phyloP scores from a whole-genome alignment of 2,329 filamentous ascomycete genomes.

The Geosmithia morbida region DNA sequence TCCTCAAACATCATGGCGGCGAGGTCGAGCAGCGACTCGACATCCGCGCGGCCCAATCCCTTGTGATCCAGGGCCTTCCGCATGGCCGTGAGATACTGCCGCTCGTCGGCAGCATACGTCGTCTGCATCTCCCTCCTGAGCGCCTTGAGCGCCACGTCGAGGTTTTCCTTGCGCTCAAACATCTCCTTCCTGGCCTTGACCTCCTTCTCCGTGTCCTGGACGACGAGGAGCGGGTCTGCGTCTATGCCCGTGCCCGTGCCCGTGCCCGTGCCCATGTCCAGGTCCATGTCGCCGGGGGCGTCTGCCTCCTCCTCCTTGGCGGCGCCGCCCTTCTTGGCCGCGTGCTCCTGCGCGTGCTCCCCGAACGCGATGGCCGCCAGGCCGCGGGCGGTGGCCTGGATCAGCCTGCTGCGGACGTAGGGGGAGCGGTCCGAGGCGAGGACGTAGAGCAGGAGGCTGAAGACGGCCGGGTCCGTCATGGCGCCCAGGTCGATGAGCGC shows the following conservation, averaged over 20 bases:
- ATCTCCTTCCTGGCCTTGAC: conserved; percentile 47
- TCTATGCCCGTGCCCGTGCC: conserved; percentile 14
- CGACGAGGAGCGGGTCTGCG: conserved; percentile 21
- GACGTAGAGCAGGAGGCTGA: conserved; percentile 40
- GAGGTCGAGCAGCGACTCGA: conserved; percentile 26
- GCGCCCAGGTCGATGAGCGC: conserved; percentile 48
- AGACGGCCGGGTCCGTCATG: conserved; percentile 37
- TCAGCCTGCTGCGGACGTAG: conserved; percentile 44
- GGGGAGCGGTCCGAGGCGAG: conserved; percentile 50
- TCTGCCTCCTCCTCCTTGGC: conserved; percentile 17
- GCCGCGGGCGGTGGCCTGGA: conserved; percentile 42
- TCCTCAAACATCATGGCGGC: conserved; percentile 32
- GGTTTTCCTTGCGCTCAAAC: conserved; percentile 50
- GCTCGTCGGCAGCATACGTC: conserved; percentile 20
- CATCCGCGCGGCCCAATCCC: conserved; percentile 22
- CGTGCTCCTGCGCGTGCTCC: conserved; percentile 29
- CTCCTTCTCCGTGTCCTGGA: conserved; percentile 27
- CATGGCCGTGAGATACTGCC: conserved; percentile 25
- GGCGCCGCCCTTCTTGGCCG: conserved; percentile 5
- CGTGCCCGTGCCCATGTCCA: conserved; percentile 7
- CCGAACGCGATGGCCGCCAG: conserved; percentile 51
- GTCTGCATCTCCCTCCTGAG: conserved; percentile 28
- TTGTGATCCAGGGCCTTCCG: conserved; percentile 26
- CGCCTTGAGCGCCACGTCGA: conserved; percentile 36
- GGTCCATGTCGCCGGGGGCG: conserved; percentile 3